Evolutionary conservation across 768 basidiomycete genomes (phyloP).

Genomic region (Leccinum ochraceum): DNA sequence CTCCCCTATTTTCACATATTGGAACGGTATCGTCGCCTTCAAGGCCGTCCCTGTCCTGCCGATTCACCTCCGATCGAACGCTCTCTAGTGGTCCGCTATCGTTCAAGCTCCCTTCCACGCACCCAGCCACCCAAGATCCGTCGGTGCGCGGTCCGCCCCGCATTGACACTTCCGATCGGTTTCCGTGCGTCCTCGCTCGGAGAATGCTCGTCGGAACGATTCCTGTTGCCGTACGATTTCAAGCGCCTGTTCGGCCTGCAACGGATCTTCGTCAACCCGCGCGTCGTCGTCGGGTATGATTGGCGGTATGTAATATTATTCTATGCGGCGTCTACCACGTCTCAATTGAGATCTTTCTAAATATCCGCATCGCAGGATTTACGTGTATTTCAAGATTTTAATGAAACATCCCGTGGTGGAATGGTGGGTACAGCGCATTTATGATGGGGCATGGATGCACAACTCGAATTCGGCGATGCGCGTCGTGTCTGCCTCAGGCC

Average conservation of each 20-base stretch:
- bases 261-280: conserved; percentile 40
- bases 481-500: conserved; percentile 8
- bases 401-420: conserved; percentile 39
- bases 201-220: conserved; percentile 38
- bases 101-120: conserved; percentile 8
- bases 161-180: conserved; percentile 12
- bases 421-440: conserved; percentile 43
- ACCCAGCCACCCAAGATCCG: conserved; percentile 12
- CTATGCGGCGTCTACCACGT: too few species aligned
- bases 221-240: conserved; percentile 44
- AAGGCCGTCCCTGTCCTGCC: conserved; percentile 42
- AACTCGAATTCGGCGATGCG: conserved; percentile 35
- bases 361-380: conserved; percentile 17
- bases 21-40: conserved; percentile 47
- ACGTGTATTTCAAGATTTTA: conserved; percentile 37
- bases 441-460: conserved; percentile 40
- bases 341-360: too few species aligned
- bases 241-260: conserved; percentile 39
- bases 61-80: conserved; percentile 36
- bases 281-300: conserved; percentile 39
- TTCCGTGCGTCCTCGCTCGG: conserved; percentile 19
- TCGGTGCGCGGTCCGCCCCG: conserved; percentile 16
- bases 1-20: conserved; percentile 47
- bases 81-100: conserved; percentile 36
- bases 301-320: conserved; percentile 30